Evolutionary conservation across 768 basidiomycete species (phyloP), one percentile per base, ranked within the genome.

Genomic region (Tricholomella constricta): DNA sequence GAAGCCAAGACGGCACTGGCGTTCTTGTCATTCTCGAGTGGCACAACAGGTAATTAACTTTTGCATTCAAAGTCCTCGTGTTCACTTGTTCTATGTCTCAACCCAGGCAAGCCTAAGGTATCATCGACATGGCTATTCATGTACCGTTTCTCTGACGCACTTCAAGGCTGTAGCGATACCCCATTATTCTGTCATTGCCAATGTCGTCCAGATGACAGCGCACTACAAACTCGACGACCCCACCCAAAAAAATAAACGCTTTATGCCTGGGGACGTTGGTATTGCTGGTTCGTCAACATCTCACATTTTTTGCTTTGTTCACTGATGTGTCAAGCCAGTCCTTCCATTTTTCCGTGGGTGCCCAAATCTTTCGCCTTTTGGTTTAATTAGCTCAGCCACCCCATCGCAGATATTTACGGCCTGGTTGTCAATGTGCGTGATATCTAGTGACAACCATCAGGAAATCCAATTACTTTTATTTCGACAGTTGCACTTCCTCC

Each of bases 11-110:
- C 72, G 11, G 78, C 81, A 38, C 53, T 89, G 12, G 88, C 89
- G 5, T 84, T 89, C 59, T 69, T 89, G 48, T 81, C 78, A 47
- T 87, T 90, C 58, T 89, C 88, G 1, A 88, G 87, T 56, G 88
- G 88, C 7, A 90, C 88, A 20, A 90, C 88, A 14, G 87, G 87
- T 65, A 71, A 62, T 73, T 67, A 27, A 65, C 68, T 6, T 2
- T 20, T 19, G 1, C 12, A 6, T 14, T 6, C 20, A 32, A n/a
- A 19, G 14, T 32, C 41, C 25, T 58, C 15, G 19, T 17, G 38
- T 45, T 37, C 3, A 25, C 46, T 40, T 29, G 27, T 35, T 3
- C 22, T 11, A 9, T 12, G 25, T 12, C 10, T 17, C 5, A 26
- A 15, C 10, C n/a, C 29, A 72, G 71, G 71, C 45, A 71, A 69